Evolutionary conservation across 768 basidiomycete species (phyloP).

Genomic region (Hypholoma sublateritium): DNA sequence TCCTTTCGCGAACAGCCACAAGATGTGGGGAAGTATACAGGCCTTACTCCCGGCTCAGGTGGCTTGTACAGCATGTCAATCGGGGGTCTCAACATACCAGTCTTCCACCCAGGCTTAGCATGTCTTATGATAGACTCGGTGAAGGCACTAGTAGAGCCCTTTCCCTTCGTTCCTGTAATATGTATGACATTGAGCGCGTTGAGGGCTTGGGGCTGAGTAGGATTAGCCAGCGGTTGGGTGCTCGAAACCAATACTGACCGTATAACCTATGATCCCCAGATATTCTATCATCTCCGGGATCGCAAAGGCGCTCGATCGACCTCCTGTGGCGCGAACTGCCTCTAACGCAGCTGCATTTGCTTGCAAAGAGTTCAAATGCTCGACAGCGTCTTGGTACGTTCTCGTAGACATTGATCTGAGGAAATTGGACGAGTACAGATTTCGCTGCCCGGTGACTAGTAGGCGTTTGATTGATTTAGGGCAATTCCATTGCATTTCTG

Average conservation of each 20-base stretch:
- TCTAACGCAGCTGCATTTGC: conserved; percentile 93
- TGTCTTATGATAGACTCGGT: conserved; percentile 82
- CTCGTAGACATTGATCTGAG: conserved; percentile 54
- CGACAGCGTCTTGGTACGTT: conserved; percentile 73
- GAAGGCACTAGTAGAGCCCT: conserved; percentile 96
- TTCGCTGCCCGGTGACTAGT: conserved; percentile 13
- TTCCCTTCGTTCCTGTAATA: conserved; percentile 97
- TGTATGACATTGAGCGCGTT: conserved; percentile 92
- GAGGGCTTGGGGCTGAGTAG: conserved; percentile 69
- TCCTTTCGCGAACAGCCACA: conserved; percentile 92
- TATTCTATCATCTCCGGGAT: conserved; percentile 93
- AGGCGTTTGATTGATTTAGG: conserved; percentile 26
- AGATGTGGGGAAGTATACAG: conserved; percentile 97
- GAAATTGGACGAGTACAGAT: not conserved
- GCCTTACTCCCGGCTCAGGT: conserved; percentile 44
- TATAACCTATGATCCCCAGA: conserved; percentile 81
- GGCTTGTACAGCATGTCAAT: not conserved
- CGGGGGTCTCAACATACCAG: conserved; percentile 53
- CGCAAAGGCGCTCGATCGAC: conserved; percentile 56
- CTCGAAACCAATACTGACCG: conserved; percentile 44
- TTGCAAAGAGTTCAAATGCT: conserved; percentile 77
- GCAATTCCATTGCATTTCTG: conserved; percentile 23
- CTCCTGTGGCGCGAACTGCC: conserved; percentile 74
- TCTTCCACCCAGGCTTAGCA: conserved; percentile 71
- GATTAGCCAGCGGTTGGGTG: conserved; percentile 13